Evolutionary conservation across 2,329 filamentous ascomycete genomes (phyloP), one percentile per base, ranked within the genome.

Genomic region (Karstenula rhodostoma): DNA sequence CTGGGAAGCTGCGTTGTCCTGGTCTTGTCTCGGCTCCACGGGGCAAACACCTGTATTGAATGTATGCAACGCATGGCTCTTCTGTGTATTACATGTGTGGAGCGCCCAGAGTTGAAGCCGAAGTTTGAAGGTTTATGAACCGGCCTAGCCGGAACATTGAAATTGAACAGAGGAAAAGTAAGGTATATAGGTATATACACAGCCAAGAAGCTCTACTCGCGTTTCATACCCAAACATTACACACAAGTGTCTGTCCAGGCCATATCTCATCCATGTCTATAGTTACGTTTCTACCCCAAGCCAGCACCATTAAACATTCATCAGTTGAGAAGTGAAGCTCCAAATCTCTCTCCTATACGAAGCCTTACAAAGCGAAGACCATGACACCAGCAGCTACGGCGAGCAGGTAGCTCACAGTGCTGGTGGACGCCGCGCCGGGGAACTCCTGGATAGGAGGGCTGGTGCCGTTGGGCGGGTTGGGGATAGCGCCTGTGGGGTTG

Each of bases 371-470:
- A 48, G 65, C 69, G 19, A 76, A 57, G 44, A 76, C 46, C 23
- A 67, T 61, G 2, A 67, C 64, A 56, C 67, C 73, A 12, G 65
- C 67, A 17, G 70, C 60, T 13, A 67, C 63, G 52, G 66, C 69
- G 10, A 71, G 51, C 33, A 76, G 27, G 10, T 67, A 61, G 19
- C 60, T 59, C 19, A 66, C 63, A n/a, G 66, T 66, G 61, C 67
- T 69, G 61, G 66, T 64, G 9, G 61, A 61, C 54, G 57, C 67
- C 0, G 74, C 74, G 6, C 73, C 73, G 19, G 70, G 70, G 61
- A 76, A 75, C 47, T 73, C 27, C 19, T 67, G 37, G 37, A 40
- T 57, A 4, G 71, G 67, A 17, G 68, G 65, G 17, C 57, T 53
- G 1, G 72, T 71, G 3, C 63, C 61, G 59, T 73, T 75, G 17